These are phyloP conservation scores for Paecilomyces niveus DNA, from an alignment of 2,329 filamentous ascomycete species.

Conservation along the genomic window DNA sequence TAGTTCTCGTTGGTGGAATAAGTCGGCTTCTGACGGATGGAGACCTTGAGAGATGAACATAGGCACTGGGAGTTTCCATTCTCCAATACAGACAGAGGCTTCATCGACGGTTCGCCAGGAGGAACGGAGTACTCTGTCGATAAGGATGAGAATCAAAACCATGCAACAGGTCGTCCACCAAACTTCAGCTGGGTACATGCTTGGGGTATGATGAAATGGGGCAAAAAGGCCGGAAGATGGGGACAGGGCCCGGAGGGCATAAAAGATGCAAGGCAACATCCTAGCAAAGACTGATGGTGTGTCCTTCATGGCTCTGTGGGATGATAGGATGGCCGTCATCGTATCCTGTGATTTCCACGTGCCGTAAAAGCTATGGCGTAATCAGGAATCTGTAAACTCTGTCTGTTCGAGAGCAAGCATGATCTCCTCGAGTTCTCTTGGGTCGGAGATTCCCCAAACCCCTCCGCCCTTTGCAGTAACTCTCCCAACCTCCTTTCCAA, in stretches of 20 bases:
- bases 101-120: background rate
- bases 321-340: background rate
- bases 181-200: slow-evolving; percentile 47
- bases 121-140: background rate
- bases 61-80: slow-evolving; percentile 52
- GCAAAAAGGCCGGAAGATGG: slow-evolving; percentile 47
- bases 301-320: background rate
- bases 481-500: slow-evolving; percentile 87
- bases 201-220: slow-evolving; percentile 49
- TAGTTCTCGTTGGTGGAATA: slow-evolving; percentile 62
- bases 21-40: slow-evolving; percentile 55
- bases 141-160: background rate
- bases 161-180: slow-evolving; percentile 28
- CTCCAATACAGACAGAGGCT: background rate
- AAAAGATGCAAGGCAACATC: background rate
- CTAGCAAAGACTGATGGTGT: background rate
- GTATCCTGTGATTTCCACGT: background rate
- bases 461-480: slow-evolving; percentile 80
- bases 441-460: slow-evolving; percentile 85
- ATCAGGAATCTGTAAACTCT: slow-evolving; percentile 24
- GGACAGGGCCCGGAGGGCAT: slow-evolving; percentile 42
- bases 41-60: slow-evolving; percentile 54
- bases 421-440: slow-evolving; percentile 65
- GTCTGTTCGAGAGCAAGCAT: slow-evolving; percentile 60
- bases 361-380: background rate